These are phyloP conservation scores for Amanita rimosa DNA, from an alignment of 768 basidiomycete species.

Conservation along the genomic window DNA sequence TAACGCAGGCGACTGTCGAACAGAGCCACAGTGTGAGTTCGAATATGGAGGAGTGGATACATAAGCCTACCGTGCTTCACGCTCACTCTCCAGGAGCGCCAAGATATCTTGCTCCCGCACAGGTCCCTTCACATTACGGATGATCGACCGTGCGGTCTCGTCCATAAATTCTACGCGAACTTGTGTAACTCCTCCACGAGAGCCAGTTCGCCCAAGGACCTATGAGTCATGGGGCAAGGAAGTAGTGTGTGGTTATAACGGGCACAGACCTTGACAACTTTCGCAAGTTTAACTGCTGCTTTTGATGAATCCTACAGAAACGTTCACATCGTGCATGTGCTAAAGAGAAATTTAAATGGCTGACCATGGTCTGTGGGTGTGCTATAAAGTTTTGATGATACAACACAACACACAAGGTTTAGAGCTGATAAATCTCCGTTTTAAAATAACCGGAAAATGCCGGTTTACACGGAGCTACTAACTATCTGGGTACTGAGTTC, in stretches of 20 bases:
- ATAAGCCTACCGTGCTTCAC: constrained; percentile 89
- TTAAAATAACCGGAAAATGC: neutral
- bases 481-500: too few species aligned
- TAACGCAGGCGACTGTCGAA: constrained; percentile 6
- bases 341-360: constrained; percentile 6
- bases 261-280: constrained; percentile 82
- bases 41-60: constrained; percentile 8
- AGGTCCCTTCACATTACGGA: constrained; percentile 98
- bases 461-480: constrained; percentile 10
- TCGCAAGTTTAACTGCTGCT: constrained; percentile 93
- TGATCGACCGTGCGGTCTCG: constrained; percentile 89
- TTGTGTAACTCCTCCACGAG: constrained; percentile 98
- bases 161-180: constrained; percentile 99
- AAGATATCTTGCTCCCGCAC: constrained; percentile 95
- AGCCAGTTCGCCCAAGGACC: constrained; percentile 98
- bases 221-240: constrained; percentile 17
- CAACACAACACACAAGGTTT: constrained; percentile 15
- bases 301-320: constrained; percentile 65
- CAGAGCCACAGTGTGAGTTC: neutral
- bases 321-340: constrained; percentile 3
- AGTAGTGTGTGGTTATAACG: neutral
- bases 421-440: constrained; percentile 8
- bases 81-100: constrained; percentile 93
- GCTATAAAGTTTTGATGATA: constrained; percentile 10
- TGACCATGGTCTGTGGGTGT: constrained; percentile 19